Evolutionary conservation across 202 grass and related monocot genomes (phyloP), one percentile per base, ranked within the genome.

Genomic region (Carex arenaria): DNA sequence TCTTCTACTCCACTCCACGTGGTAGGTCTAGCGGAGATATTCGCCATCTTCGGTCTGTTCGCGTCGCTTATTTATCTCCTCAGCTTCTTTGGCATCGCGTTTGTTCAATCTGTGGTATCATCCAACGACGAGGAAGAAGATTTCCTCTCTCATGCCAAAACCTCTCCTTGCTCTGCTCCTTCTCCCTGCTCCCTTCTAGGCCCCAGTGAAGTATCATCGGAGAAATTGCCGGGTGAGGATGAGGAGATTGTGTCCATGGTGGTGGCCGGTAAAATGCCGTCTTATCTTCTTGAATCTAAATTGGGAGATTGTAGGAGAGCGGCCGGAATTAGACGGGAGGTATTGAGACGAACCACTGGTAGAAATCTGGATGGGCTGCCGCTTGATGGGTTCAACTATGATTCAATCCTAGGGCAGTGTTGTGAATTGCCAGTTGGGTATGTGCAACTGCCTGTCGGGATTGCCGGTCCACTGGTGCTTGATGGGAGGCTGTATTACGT

Each of bases 31-130:
- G 77, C 85, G 32, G 92, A 98, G 90, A 93, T 98, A 78, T 79
- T 91, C 36, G 91, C 95, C 87, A 85, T 95, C 0, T 86, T 95
- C 72, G 95, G 89, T 82, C 88, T 98, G 82, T 14, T 93, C 72
- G 95, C 92, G 76, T 95, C 95, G 3, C 95, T 98, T 80, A 98
- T 98, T 72, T 98, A 98, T 86, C 91, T 98, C 23, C 87, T 98
- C 70, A 93, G 90, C 83, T 95, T 98, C 90, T 95, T 95, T 85
- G 95, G 95, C 86, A 98, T 98, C 86, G 93, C 86, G 54, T 95
- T 95, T 79, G 95, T 98, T 5, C 95, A 98, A 85, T 95, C 90
- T n/a, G 72, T 98, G 66, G 91, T 98, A 61, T 98, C 87, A 2
- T 95, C 89, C 80, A 88, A 59, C 76, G 90, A 98, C 59, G 92